Conservation (phyloP, 1,284 basidiomycete genomes). For the Papiliotrema flavescens region DNA sequence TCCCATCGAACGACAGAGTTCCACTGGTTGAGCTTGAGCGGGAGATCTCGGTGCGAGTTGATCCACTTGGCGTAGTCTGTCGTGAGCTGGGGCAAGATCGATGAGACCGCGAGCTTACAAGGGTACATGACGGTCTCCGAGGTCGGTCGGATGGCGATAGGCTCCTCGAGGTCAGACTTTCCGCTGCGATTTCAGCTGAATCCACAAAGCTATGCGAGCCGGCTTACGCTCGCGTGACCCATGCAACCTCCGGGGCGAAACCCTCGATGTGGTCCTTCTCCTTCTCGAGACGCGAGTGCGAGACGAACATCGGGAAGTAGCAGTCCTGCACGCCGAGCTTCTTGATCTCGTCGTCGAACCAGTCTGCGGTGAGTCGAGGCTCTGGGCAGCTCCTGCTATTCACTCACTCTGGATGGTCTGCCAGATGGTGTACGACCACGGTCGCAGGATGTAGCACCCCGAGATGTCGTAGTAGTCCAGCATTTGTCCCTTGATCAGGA, state of each 20-base stretch:
- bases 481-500: conserved; percentile 98
- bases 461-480: conserved; percentile 98
- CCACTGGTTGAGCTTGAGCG: conserved; percentile 98
- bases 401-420: conserved; percentile 80
- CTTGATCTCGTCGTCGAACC: conserved; percentile 91
- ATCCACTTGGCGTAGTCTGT: conserved; percentile 95
- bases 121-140: conserved; percentile 99
- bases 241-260: conserved; percentile 99
- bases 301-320: conserved; percentile 99
- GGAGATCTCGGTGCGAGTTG: conserved; percentile 93
- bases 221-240: conserved; percentile 92
- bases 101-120: conserved; percentile 55
- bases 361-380: conserved; percentile 54
- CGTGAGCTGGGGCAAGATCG: background rate
- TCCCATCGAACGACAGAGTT: conserved; percentile 99
- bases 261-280: conserved; percentile 99
- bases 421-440: conserved; percentile 97
- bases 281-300: conserved; percentile 82
- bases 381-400: too few relatives aligned
- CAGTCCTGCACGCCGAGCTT: conserved; percentile 94
- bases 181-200: conserved; percentile 59
- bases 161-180: conserved; percentile 89
- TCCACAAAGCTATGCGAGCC: background rate
- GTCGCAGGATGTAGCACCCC: conserved; percentile 97
- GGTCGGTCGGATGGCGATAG: conserved; percentile 95